Evolutionary conservation across 2,329 filamentous ascomycete genomes (phyloP).

Genomic region (Colletotrichum aenigma): DNA sequence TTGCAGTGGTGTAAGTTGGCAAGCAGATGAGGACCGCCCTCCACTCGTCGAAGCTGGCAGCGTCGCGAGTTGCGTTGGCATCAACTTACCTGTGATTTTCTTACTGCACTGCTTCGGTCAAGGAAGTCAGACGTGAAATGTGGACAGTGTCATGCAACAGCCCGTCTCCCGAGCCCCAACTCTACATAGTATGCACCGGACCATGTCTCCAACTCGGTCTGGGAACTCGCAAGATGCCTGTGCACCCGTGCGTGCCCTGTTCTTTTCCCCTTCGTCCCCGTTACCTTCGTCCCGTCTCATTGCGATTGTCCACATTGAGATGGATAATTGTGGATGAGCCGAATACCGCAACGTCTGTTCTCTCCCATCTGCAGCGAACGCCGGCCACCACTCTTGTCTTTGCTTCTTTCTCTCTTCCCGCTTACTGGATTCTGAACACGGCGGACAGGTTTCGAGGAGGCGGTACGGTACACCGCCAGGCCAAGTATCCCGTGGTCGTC

Average conservation of each 20-base stretch:
- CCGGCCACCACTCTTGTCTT: not conserved
- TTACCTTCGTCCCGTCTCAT: constrained; percentile 11
- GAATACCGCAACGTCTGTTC: constrained; percentile 3
- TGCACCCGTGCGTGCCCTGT: constrained; percentile 6
- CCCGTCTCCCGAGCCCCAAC: not conserved
- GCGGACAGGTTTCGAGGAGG: not conserved
- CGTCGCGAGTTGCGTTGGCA: not conserved
- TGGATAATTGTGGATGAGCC: constrained; percentile 3
- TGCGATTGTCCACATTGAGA: constrained; percentile 3
- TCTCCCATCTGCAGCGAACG: not conserved
- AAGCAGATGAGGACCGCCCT: not conserved
- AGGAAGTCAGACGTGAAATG: not conserved
- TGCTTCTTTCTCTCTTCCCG: not conserved
- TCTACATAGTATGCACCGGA: not conserved
- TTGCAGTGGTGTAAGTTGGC: not conserved
- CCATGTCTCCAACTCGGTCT: not conserved
- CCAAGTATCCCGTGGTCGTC: not conserved
- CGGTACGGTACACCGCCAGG: constrained; percentile 5
- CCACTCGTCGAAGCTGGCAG: not conserved
- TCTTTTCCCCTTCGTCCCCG: not conserved
- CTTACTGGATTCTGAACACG: not conserved
- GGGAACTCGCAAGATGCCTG: not conserved
- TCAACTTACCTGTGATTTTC: not conserved
- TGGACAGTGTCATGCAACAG: not conserved
- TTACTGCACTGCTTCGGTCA: not conserved